Evolutionary conservation across 345 rosid genomes (phyloP), one percentile per base, ranked within the genome.

Genomic region (Nasturtium officinale): DNA sequence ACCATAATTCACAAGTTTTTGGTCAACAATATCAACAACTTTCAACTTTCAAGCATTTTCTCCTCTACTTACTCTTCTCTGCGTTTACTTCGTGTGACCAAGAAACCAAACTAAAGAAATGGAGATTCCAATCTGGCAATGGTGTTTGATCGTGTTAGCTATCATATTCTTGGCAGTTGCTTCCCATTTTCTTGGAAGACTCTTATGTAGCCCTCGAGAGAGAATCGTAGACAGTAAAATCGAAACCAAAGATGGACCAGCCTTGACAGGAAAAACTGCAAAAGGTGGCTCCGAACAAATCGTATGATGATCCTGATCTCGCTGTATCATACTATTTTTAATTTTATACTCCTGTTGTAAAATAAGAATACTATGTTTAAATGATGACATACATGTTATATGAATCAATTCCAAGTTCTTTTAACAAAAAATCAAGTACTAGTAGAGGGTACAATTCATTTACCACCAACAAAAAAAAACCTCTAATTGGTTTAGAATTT

Each of bases 161-260:
- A 75, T 75, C 57, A 60, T 75, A 7, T 42, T 61, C 30, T 67
- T 75, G 57, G 79, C 74, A 2, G 3, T 75, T 67, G 56, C 50
- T 67, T 75, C 79, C 15, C 62, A 75, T 43, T 67, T 75, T 29
- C 7, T 67, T 0, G 79, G 64, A 16, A 42, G 42, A 42, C 5
- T 75, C 35, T 68, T 75, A 13, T 75, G 79, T 25, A 75, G 5
- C 38, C 69, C 79, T 37, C 69, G 79, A 40, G 79, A 75, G 57
- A 75, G 63, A 61, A 30, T 75, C 16, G 21, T 54, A 61, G 79
- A 60, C 37, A 52, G 50, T 67, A 60, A 67, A 11, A 1, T 21
- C 67, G 20, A n/a, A 16, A 60, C 50, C n/a, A 60, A 75, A 17
- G 18, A 68, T 43, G 74, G 48, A 52, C 69, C 69, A 33, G 45